phyloP scores from a whole-genome alignment of 441 rosid species.

The Raphanus hybrid region DNA sequence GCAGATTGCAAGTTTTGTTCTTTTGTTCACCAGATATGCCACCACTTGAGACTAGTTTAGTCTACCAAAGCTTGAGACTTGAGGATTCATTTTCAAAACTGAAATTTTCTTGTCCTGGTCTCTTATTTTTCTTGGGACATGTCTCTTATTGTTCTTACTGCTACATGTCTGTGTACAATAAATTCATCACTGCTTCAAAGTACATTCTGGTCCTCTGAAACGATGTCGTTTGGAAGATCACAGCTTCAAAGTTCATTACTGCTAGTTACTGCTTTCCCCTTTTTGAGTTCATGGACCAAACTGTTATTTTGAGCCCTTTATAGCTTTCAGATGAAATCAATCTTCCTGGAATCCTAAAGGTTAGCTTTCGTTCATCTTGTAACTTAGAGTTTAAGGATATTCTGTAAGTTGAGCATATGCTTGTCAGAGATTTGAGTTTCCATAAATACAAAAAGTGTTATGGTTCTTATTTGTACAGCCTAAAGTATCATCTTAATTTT shows the following conservation, averaged over 20 bases:
- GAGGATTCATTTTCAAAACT: neutral
- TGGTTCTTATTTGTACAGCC: slow-evolving; percentile 28
- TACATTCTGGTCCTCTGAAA: neutral
- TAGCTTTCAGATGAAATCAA: slow-evolving; percentile 16
- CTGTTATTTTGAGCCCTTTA: slow-evolving; percentile 49
- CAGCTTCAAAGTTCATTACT: too few species aligned
- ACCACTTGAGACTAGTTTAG: neutral
- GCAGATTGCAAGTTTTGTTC: neutral
- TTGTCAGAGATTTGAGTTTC: slow-evolving; percentile 19
- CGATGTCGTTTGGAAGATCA: neutral
- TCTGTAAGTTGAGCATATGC: slow-evolving; percentile 37
- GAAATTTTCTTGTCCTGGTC: neutral
- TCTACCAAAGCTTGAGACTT: neutral
- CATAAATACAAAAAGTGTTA: slow-evolving; percentile 25
- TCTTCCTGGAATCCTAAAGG: slow-evolving; percentile 31
- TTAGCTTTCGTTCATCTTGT: slow-evolving; percentile 35
- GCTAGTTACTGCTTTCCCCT: slow-evolving; percentile 80
- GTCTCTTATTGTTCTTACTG: neutral
- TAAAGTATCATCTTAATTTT: slow-evolving; percentile 2
- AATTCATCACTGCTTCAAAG: neutral
- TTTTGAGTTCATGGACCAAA: slow-evolving; percentile 71
- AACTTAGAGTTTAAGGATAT: slow-evolving; percentile 23
- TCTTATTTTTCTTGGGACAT: neutral
- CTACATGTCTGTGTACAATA: neutral
- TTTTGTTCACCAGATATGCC: neutral